phyloP scores from a whole-genome alignment of 495 filamentous ascomycete species.

The Lophiotrema nucula region DNA sequence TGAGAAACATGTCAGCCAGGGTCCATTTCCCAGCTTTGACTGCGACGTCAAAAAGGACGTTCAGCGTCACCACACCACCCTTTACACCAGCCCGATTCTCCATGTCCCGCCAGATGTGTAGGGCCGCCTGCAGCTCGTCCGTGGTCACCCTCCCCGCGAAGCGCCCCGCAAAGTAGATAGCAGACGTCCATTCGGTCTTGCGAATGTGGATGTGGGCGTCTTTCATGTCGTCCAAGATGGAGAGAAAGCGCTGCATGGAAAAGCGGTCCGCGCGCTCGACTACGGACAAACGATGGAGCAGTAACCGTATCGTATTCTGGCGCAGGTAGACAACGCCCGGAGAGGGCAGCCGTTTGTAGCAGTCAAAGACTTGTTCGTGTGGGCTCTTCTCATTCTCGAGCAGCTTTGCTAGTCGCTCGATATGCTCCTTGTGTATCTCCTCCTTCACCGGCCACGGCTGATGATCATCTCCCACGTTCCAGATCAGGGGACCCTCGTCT shows the following conservation, averaged over 20 bases:
- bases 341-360: slow-evolving; percentile 60
- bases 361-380: slow-evolving; percentile 56
- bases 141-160: slow-evolving; percentile 63
- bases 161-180: slow-evolving; percentile 73
- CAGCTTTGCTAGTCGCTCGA: slow-evolving; percentile 42
- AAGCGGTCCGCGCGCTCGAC: slow-evolving; percentile 54
- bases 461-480: slow-evolving; percentile 29
- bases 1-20: slow-evolving; percentile 78
- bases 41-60: slow-evolving; percentile 85
- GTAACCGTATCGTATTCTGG: slow-evolving; percentile 54
- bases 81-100: slow-evolving; percentile 66
- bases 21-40: slow-evolving; percentile 77
- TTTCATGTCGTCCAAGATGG: slow-evolving; percentile 80
- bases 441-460: slow-evolving; percentile 21
- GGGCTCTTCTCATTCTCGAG: slow-evolving; percentile 46
- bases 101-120: slow-evolving; percentile 87
- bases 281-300: slow-evolving; percentile 69
- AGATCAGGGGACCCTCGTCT: slow-evolving; percentile 15
- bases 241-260: slow-evolving; percentile 77
- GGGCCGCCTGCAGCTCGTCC: slow-evolving; percentile 65
- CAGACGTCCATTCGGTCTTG: slow-evolving; percentile 72
- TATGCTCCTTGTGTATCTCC: neutral
- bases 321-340: slow-evolving; percentile 68
- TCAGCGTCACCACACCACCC: slow-evolving; percentile 74
- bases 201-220: slow-evolving; percentile 61